phyloP scores from a whole-genome alignment of 257 asterid species.

The Linaria vulgaris region DNA sequence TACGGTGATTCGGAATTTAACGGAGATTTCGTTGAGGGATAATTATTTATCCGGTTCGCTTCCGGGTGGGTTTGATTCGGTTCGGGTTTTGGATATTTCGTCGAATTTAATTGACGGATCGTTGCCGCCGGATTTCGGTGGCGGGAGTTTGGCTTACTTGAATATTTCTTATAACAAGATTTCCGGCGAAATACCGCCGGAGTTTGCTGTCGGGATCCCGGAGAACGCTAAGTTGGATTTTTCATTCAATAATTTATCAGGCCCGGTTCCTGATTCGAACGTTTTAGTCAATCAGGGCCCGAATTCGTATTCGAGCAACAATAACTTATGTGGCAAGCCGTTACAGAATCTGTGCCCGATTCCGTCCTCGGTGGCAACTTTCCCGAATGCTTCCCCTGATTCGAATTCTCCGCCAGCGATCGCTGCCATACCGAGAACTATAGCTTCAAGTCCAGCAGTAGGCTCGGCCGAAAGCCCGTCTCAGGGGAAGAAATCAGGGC shows the following conservation, averaged over 20 bases:
- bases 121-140: constrained; percentile 64
- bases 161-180: constrained; percentile 70
- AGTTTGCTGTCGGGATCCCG: constrained; percentile 49
- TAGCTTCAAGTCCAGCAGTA: constrained; percentile 42
- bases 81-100: constrained; percentile 71
- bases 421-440: constrained; percentile 81
- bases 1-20: constrained; percentile 42
- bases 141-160: constrained; percentile 42
- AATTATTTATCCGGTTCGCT: constrained; percentile 66
- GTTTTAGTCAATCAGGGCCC: constrained; percentile 45
- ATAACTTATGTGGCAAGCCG: constrained; percentile 68
- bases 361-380: constrained; percentile 49
- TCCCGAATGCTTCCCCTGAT: constrained; percentile 43
- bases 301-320: constrained; percentile 56
- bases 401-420: constrained; percentile 83
- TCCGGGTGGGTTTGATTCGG: constrained; percentile 57
- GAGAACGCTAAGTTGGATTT: constrained; percentile 67
- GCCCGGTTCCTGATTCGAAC: constrained; percentile 48
- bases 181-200: constrained; percentile 67
- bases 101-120: constrained; percentile 75
- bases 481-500: constrained; percentile 26
- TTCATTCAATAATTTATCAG: constrained; percentile 43
- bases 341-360: constrained; percentile 49
- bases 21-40: constrained; percentile 52
- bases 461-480: constrained; percentile 13